Evolutionary conservation across 1,284 basidiomycete species (phyloP), one percentile per base, ranked within the genome.

Genomic region (Cystobasidium sp.): DNA sequence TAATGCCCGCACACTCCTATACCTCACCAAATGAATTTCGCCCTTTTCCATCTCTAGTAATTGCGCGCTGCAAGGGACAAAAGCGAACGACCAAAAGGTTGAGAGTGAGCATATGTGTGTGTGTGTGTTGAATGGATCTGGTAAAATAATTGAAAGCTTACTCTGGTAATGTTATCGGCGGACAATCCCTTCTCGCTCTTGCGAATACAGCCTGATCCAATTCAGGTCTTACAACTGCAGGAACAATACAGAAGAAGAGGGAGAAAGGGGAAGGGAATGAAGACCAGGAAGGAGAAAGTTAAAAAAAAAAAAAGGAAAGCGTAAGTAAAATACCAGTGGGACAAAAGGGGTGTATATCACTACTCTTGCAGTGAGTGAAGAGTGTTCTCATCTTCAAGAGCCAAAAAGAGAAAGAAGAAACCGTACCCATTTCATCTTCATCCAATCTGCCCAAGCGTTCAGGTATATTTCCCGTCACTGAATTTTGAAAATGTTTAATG

Each of bases 371-470:
- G 31, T n/a, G n/a, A n/a, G n/a, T n/a, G n/a, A n/a, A n/a, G n/a
- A n/a, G n/a, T n/a, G n/a, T n/a, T n/a, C n/a, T n/a, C n/a, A n/a
- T n/a, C n/a, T n/a, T n/a, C n/a, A n/a, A n/a, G n/a, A n/a, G n/a
- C n/a, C n/a, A n/a, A n/a, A n/a, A n/a, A n/a, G n/a, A n/a, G n/a
- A n/a, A n/a, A n/a, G n/a, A n/a, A n/a, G n/a, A n/a, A n/a, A n/a
- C n/a, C 75, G 16, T 69, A 75, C 75, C 63, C 75, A 75, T 75
- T 18, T 64, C 63, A 22, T 67, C 53, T 68, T 75, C 75, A 47
- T 75, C 75, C 16, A 75, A 62, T 22, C 69, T 49, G 1, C 65
- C 49, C 14, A 71, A 51, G 3, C 69, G 39, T 31, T 71, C 62
- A 9, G 75, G 75, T 31, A 75, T 46, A 41, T 66, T 67, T 44